A percentile compares a stretch with the other conserved stretches of the same genome.
Conservation (phyloP, 2,329 filamentous ascomycete species). For the Aspergillus fructus region DNA sequence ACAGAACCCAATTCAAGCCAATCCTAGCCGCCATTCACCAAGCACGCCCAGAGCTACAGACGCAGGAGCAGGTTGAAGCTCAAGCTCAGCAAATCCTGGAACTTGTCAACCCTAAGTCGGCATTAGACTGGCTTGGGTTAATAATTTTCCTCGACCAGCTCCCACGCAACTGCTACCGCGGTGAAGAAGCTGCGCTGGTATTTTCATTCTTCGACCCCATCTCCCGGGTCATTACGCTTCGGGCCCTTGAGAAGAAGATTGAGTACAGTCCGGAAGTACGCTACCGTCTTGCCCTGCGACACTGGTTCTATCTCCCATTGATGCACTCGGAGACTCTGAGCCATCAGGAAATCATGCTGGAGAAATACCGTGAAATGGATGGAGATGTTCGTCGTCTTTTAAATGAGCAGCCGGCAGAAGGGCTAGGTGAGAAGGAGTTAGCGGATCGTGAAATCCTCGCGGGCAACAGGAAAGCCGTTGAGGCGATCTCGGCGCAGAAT, state of each 20-base stretch:
- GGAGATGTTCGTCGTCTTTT: slow-evolving; percentile 5
- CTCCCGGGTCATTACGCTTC: slow-evolving; percentile 44
- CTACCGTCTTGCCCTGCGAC: slow-evolving; percentile 40
- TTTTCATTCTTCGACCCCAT: slow-evolving; percentile 60
- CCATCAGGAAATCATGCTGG: neutral
- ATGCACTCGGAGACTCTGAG: slow-evolving; percentile 47
- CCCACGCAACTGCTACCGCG: slow-evolving; percentile 61
- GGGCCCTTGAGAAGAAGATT: slow-evolving; percentile 36
- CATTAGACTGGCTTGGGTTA: slow-evolving; percentile 45
- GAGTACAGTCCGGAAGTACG: slow-evolving; percentile 29
- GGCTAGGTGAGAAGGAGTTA: neutral
- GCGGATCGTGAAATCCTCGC: neutral
- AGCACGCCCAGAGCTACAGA: neutral
- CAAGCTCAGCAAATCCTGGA: neutral
- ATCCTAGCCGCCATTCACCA: slow-evolving; percentile 3
- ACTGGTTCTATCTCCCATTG: slow-evolving; percentile 62
- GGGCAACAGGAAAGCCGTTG: neutral
- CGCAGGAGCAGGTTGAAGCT: neutral
- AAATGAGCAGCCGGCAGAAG: neutral
- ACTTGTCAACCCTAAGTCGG: neutral
- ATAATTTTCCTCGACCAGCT: slow-evolving; percentile 63
- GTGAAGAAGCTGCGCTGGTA: slow-evolving; percentile 44
- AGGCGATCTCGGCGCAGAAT: neutral
- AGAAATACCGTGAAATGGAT: slow-evolving; percentile 1
- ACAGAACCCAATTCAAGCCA: slow-evolving; percentile 1